Conservation (phyloP, 2,329 filamentous ascomycete species). For the Cryphonectria naterciae region DNA sequence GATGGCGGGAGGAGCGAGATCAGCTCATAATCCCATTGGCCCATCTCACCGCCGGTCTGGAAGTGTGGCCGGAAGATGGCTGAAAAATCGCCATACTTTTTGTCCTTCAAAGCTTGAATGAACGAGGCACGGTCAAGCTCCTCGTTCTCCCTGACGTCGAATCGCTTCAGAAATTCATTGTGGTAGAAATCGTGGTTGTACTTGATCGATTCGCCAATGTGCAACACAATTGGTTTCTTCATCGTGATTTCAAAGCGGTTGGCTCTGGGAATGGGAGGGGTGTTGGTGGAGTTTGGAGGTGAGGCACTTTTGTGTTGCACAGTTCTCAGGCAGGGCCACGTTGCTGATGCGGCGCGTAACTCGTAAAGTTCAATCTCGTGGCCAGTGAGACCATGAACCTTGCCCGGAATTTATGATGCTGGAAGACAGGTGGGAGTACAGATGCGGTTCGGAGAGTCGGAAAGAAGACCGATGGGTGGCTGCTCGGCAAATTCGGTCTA, state of each 20-base stretch:
- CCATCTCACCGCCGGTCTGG: conserved; percentile 34
- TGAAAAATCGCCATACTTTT: conserved; percentile 53
- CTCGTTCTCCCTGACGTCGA: not conserved
- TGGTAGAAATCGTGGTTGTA: not conserved
- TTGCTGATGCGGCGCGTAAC: not conserved
- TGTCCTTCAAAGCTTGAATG: conserved; percentile 45
- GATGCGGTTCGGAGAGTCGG: not conserved
- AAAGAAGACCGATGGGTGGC: not conserved
- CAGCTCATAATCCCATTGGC: conserved; percentile 33
- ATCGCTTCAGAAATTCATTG: not conserved
- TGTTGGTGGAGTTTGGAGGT: not conserved
- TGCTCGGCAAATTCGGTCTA: not conserved
- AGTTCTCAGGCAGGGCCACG: not conserved
- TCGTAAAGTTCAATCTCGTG: not conserved
- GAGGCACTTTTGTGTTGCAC: not conserved
- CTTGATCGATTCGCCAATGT: not conserved
- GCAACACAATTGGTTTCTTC: not conserved
- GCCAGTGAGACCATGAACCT: not conserved
- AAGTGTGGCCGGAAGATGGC: conserved; percentile 32
- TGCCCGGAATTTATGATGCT: not conserved
- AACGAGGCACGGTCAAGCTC: conserved; percentile 35
- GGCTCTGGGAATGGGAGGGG: not conserved
- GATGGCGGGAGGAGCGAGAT: conserved; percentile 55
- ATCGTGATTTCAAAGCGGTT: not conserved
- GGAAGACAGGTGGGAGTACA: not conserved